Base-by-base conservation (phyloP, 768 basidiomycete genomes). In the Dioszegia hungarica region DNA sequence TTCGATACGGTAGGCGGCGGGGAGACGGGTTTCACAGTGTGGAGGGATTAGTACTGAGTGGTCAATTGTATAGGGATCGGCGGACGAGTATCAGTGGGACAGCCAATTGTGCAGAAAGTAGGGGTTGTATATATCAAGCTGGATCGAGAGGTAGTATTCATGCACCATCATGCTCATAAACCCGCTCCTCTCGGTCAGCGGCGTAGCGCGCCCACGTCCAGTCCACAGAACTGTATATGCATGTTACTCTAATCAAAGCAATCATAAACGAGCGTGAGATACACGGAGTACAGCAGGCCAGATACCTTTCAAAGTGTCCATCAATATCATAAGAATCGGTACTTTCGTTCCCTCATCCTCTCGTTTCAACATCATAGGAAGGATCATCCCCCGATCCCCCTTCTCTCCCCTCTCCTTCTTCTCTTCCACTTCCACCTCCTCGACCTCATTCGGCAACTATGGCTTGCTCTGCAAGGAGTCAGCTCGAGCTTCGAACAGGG, bases 31-130 rank as follows among this genome's bases (percentile, higher is more conserved):
- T 69, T 69, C 37, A 53, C 15, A 22, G 49, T 66, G 1, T 69
- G 67, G 67, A 33, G 64, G 49, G 67, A 69, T 55, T 41, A 15
- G 11, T 62, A 62, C 51, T 68, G 55, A 60, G 20, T 22, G 20
- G 6, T 15, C 15, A 15, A 39, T 20, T 5, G 38, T n/a, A n/a
- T n/a, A n/a, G n/a, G n/a, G n/a, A n/a, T n/a, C n/a, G 15, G 15
- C 38, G 38, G 6, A 17, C 15, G 15, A 39, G 10, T 9, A 36
- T 36, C 34, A 36, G 9, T 9, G 9, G 34, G 10, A 36, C 17
- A 36, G 34, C 34, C 9, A 36, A 36, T 36, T 39, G 38, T 39
- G 15, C 38, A n/a, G n/a, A n/a, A n/a, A n/a, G n/a, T n/a, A n/a
- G n/a, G n/a, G n/a, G n/a, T n/a, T n/a, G n/a, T n/a, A n/a, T n/a